phyloP scores from a whole-genome alignment of 257 asterid genomes.

The Osmanthus fragrans region DNA sequence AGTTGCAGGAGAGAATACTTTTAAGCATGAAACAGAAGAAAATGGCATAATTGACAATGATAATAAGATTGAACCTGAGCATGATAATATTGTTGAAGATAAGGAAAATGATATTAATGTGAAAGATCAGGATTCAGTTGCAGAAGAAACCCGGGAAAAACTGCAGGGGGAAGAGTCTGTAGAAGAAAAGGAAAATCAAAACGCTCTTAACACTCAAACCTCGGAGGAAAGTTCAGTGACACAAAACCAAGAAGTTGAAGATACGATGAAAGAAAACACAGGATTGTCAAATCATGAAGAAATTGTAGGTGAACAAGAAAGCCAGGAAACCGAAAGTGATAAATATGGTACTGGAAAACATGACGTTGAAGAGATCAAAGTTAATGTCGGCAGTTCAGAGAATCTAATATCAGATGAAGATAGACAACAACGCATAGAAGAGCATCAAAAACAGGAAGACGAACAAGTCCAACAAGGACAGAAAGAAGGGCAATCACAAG shows the following conservation, averaged over 20 bases:
- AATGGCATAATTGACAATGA: background rate
- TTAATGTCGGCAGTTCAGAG: constrained; percentile 18
- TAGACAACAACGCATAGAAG: constrained; percentile 48
- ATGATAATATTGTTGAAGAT: constrained; percentile 8
- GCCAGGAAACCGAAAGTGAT: background rate
- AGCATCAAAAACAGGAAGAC: constrained; percentile 63
- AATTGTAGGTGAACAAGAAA: constrained; percentile 15
- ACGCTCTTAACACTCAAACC: constrained; percentile 36
- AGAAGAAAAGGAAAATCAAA: constrained; percentile 49
- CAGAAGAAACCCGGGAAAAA: constrained; percentile 18
- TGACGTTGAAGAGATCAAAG: constrained; percentile 23
- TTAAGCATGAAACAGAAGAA: background rate
- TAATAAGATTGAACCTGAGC: constrained; percentile 18
- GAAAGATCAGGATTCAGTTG: constrained; percentile 11
- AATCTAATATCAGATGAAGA: constrained; percentile 63
- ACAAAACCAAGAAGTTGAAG: constrained; percentile 42
- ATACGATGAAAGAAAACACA: constrained; percentile 17
- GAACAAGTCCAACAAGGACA: constrained; percentile 41
- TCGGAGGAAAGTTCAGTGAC: constrained; percentile 51
- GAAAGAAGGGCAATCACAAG: constrained; percentile 22
- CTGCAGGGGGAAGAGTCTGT: constrained; percentile 23
- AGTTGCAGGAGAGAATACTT: background rate
- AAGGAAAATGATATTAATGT: constrained; percentile 13
- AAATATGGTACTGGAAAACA: background rate
- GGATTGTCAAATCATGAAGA: constrained; percentile 11